phyloP scores from a whole-genome alignment of 169 alveolate genomes.

The Miamiensis avidus region DNA sequence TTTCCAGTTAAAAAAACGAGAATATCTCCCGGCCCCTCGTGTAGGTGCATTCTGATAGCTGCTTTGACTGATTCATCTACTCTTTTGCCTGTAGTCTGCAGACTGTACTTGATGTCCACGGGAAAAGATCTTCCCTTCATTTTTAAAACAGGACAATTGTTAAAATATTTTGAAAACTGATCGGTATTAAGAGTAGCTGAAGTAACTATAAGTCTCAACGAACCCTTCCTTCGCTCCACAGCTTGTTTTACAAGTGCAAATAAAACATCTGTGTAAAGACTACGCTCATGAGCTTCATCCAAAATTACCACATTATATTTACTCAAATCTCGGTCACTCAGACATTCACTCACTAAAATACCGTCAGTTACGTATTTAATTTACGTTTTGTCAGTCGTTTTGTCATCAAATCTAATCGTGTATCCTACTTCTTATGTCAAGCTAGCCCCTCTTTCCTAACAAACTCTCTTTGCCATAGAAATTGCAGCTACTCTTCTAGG shows the following conservation, averaged over 20 bases:
- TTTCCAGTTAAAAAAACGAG: slow-evolving; percentile 83
- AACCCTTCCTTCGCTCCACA: slow-evolving; percentile 68
- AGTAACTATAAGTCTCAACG: slow-evolving; percentile 75
- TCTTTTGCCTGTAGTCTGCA: slow-evolving; percentile 67
- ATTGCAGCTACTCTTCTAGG: slow-evolving; percentile 90
- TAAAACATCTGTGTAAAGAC: slow-evolving; percentile 80
- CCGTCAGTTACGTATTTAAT: slow-evolving; percentile 88
- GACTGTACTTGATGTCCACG: slow-evolving; percentile 72
- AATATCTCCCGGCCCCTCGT: slow-evolving; percentile 87
- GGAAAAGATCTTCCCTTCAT: slow-evolving; percentile 82
- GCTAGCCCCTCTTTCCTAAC: slow-evolving; percentile 69
- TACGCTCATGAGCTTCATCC: slow-evolving; percentile 91
- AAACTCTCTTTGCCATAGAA: slow-evolving; percentile 85
- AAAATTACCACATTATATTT: slow-evolving; percentile 74
- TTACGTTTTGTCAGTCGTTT: slow-evolving; percentile 55
- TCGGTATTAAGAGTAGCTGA: slow-evolving; percentile 84
- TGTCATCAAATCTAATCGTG: slow-evolving; percentile 84
- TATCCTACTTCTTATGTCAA: slow-evolving; percentile 78
- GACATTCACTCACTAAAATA: slow-evolving; percentile 79
- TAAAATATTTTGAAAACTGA: slow-evolving; percentile 69
- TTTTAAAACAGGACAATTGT: slow-evolving; percentile 66
- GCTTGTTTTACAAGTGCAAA: slow-evolving; percentile 79
- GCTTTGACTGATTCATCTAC: slow-evolving; percentile 79
- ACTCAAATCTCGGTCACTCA: slow-evolving; percentile 65
- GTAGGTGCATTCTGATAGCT: slow-evolving; percentile 78